Evolutionary conservation across 768 basidiomycete species (phyloP), one percentile per base, ranked within the genome.

Genomic region (Mycena polygramma): DNA sequence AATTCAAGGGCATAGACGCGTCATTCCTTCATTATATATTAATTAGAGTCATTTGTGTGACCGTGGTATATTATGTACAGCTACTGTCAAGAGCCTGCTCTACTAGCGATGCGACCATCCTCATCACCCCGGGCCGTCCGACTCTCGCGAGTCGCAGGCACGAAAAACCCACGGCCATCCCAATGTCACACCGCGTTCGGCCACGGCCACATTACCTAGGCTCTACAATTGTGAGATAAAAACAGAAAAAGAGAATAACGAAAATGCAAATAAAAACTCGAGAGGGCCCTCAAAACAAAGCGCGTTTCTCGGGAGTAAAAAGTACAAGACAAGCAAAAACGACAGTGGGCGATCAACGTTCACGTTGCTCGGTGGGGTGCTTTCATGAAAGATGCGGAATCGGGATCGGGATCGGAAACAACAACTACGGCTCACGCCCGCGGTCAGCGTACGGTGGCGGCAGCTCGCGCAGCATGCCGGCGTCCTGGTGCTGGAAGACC

Each of bases 401-500:
- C n/a, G 22, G 39, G 57, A 24, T 4, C 49, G 17, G 53, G 15
- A 46, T 58, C 30, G 30, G 30, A 30, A 30, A 30, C 30, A 30
- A 30, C 30, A 30, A 30, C 30, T 48, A 55, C 39, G 57, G 19
- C 22, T 54, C 54, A 36, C 58, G 64, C 67, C 54, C 65, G 30
- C 65, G 70, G 51, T 71, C 70, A 2, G 71, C 52, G 57, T 83
- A 83, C 2, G 82, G 80, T 30, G 82, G 82, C 15, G 82, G 82
- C 10, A 82, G 74, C 73, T 82, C 81, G 57, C 78, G 79, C 19
- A 82, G 75, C 22, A 77, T 66, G 36, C 80, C 79, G 43, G 79
- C 80, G 63, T 83, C 82, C 35, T 77, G 75, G 59, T 83, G 81
- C 69, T 83, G 82, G 53, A 79, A 77, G 68, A 82, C 76, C 57